A percentile compares a stretch with the other conserved stretches of the same genome.
Evolutionary conservation across 352 stramenopile species (phyloP).

Genomic region (Aphanomyces astaci): DNA sequence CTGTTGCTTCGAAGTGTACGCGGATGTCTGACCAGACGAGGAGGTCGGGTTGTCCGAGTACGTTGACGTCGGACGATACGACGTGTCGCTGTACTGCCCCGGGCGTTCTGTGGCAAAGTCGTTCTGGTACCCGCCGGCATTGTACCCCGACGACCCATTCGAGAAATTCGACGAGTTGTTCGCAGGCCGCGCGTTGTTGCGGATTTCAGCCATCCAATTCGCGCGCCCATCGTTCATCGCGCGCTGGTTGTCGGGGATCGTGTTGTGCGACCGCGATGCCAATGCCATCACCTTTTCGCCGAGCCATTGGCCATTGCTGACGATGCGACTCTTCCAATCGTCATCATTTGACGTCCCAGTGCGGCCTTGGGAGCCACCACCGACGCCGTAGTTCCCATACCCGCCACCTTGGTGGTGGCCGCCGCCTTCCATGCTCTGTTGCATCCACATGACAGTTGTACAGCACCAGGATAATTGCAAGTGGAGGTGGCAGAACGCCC

Average conservation of each 20-base stretch:
- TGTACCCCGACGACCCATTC: constrained; percentile 21
- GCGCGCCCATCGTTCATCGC: constrained; percentile 53
- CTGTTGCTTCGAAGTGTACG: too few species aligned
- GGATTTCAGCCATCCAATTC: constrained; percentile 73
- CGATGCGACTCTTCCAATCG: constrained; percentile 64
- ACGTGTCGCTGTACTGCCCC: constrained; percentile 40
- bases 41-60: constrained; percentile 16
- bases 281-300: constrained; percentile 55
- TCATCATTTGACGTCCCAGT: constrained; percentile 30
- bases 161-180: constrained; percentile 20
- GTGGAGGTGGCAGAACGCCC: neutral
- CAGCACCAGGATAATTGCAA: neutral
- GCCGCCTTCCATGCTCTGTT: constrained; percentile 43
- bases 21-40: too few species aligned
- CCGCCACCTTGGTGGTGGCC: constrained; percentile 24
- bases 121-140: constrained; percentile 46
- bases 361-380: constrained; percentile 28
- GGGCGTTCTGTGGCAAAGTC: constrained; percentile 62
- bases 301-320: constrained; percentile 62
- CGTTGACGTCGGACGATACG: constrained; percentile 1
- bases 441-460: constrained; percentile 46
- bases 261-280: constrained; percentile 45
- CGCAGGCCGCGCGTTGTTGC: constrained; percentile 40
- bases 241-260: constrained; percentile 33
- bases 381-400: constrained; percentile 29